Evolutionary conservation across 2,329 filamentous ascomycete genomes (phyloP).

Genomic region (Aspergillus viridinutans): DNA sequence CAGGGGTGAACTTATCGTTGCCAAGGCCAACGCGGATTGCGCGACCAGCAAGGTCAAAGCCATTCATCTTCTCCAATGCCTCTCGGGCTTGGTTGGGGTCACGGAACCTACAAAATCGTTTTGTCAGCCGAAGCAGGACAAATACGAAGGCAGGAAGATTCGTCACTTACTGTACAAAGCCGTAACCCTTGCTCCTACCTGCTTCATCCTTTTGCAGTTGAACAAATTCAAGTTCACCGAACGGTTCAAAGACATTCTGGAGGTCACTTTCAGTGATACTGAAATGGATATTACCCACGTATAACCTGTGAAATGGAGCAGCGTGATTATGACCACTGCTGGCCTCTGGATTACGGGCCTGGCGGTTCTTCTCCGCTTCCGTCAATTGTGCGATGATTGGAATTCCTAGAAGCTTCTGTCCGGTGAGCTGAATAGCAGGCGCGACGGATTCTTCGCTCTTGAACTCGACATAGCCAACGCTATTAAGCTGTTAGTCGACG

Average conservation of each 20-base stretch:
- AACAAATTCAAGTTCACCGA: conserved; percentile 95
- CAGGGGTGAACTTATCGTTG: conserved; percentile 99
- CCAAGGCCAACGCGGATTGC: conserved; percentile 97
- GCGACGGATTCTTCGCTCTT: conserved; percentile 91
- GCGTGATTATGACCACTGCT: conserved; percentile 69
- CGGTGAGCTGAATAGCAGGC: conserved; percentile 93
- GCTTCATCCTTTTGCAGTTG: conserved; percentile 95
- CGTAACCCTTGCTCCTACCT: conserved; percentile 87
- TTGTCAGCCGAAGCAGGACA: conserved; percentile 31
- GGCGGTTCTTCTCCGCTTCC: conserved; percentile 98
- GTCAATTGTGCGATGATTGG: conserved; percentile 98
- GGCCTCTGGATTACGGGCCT: conserved; percentile 75
- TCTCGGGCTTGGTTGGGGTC: conserved; percentile 88
- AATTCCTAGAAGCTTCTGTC: conserved; percentile 96
- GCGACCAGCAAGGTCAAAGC: conserved; percentile 94
- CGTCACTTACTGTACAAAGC: conserved; percentile 87
- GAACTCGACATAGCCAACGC: conserved; percentile 99
- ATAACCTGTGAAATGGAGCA: conserved; percentile 94
- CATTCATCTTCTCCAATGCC: conserved; percentile 98
- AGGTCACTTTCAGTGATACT: conserved; percentile 96
- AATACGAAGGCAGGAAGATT: background rate
- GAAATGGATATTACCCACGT: conserved; percentile 99
- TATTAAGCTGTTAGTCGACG: conserved; percentile 37
- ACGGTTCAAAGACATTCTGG: conserved; percentile 94
- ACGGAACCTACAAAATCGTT: conserved; percentile 61